These are phyloP conservation scores for Pogostemon cablin DNA, from an alignment of 257 asterid species.

Conservation along the genomic window DNA sequence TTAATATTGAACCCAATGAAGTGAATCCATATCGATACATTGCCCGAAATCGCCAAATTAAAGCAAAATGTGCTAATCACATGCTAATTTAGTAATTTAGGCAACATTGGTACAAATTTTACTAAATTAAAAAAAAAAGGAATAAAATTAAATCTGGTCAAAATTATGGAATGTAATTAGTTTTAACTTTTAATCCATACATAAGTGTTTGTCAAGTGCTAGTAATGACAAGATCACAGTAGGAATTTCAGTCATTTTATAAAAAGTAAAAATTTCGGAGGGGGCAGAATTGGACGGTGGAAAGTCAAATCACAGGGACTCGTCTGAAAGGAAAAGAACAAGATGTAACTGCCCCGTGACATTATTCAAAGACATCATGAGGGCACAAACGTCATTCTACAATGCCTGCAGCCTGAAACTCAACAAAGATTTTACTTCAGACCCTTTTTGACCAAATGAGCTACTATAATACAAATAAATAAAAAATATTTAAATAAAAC, in stretches of 20 bases:
- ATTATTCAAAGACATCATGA: background rate
- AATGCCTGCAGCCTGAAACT: background rate
- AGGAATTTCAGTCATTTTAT: background rate
- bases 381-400: constrained; percentile 30
- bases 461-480: background rate
- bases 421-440: background rate
- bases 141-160: no score
- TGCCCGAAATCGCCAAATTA: no score
- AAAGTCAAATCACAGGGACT: constrained; percentile 21
- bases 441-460: constrained; percentile 2
- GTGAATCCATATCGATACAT: no score
- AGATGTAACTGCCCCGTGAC: constrained; percentile 1
- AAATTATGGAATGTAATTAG: no score
- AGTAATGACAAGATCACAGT: background rate
- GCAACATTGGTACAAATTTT: no score
- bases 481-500: background rate
- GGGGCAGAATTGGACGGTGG: background rate
- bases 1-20: no score
- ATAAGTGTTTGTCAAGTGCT: background rate
- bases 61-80: no score
- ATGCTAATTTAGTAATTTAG: no score
- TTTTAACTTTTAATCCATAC: no score
- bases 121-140: no score
- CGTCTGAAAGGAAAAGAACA: constrained; percentile 22
- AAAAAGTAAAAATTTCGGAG: background rate